phyloP scores from a whole-genome alignment of 805 yeast genomes.

The Schwanniomyces polymorphus region DNA sequence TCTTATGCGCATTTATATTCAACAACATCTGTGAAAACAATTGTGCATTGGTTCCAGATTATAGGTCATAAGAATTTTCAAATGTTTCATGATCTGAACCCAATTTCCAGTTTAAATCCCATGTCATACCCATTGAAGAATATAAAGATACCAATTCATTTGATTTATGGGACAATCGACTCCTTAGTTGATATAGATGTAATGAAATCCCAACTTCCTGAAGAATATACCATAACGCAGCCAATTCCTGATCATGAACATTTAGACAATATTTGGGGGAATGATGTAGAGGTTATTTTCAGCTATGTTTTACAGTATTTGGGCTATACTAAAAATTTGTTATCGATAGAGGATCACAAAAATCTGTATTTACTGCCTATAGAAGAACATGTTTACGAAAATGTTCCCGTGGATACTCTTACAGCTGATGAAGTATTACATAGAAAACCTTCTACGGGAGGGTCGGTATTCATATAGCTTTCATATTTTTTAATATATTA shows the following conservation, averaged over 20 bases:
- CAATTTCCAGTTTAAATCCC: constrained; percentile 28
- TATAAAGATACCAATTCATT: constrained; percentile 62
- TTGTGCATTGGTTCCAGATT: constrained; percentile 96
- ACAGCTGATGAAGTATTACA: constrained; percentile 4
- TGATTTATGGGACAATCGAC: constrained; percentile 79
- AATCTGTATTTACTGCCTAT: constrained; percentile 1
- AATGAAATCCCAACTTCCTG: constrained; percentile 69
- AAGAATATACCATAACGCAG: constrained; percentile 44
- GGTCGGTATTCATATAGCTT: constrained; percentile 10
- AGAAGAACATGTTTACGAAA: constrained; percentile 3
- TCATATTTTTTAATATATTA: background rate
- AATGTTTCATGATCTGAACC: constrained; percentile 71
- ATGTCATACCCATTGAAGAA: constrained; percentile 40
- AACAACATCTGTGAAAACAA: constrained; percentile 86
- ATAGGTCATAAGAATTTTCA: constrained; percentile 76
- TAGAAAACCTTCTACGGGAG: constrained; percentile 16
- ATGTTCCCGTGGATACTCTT: background rate
- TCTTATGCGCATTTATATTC: constrained; percentile 87
- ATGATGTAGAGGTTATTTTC: constrained; percentile 49
- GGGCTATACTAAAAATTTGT: constrained; percentile 8
- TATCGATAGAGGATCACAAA: background rate
- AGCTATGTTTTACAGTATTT: constrained; percentile 25
- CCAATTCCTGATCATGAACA: constrained; percentile 80
- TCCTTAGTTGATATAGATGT: constrained; percentile 83
- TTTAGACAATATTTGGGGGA: constrained; percentile 88